Percentiles rank a stretch among this genome's conserved stretches.
These are phyloP conservation scores for Citrullus amarus DNA, from an alignment of 306 rosid genomes.

Conservation along the genomic window DNA sequence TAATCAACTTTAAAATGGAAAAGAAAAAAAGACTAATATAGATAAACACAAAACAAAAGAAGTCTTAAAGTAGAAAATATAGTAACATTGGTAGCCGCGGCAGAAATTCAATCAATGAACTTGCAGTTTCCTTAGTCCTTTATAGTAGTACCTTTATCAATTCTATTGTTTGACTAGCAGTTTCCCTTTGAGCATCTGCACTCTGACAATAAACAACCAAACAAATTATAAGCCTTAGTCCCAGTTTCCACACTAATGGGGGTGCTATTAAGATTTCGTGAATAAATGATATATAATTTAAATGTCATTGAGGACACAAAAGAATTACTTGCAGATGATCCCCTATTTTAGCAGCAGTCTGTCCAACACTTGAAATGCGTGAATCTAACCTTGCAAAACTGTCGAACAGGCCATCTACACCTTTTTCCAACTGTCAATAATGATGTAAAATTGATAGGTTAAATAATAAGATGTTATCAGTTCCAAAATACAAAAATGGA, in stretches of 20 bases:
- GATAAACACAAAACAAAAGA: background rate
- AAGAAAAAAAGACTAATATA: background rate
- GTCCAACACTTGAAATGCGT: constrained; percentile 98
- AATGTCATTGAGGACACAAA: constrained; percentile 4
- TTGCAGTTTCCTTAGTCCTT: background rate
- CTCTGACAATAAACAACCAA: constrained; percentile 51
- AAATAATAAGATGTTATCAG: constrained; percentile 1
- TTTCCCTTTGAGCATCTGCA: constrained; percentile 97
- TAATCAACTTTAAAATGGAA: background rate
- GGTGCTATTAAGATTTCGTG: background rate
- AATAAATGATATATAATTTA: background rate
- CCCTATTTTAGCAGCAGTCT: constrained; percentile 99
- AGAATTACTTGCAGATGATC: constrained; percentile 93
- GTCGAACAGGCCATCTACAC: constrained; percentile 93
- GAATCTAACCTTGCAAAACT: constrained; percentile 98
- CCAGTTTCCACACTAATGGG: background rate
- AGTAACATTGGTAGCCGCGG: background rate
- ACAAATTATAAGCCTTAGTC: constrained; percentile 10
- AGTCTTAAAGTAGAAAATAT: background rate
- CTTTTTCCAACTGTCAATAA: constrained; percentile 79
- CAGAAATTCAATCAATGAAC: constrained; percentile 13
- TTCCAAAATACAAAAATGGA: background rate
- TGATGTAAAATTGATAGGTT: background rate
- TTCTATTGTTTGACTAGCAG: constrained; percentile 98
- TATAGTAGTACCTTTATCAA: constrained; percentile 59